phyloP scores from a whole-genome alignment of 352 stramenopile genomes.

The Pythium periplocum region DNA sequence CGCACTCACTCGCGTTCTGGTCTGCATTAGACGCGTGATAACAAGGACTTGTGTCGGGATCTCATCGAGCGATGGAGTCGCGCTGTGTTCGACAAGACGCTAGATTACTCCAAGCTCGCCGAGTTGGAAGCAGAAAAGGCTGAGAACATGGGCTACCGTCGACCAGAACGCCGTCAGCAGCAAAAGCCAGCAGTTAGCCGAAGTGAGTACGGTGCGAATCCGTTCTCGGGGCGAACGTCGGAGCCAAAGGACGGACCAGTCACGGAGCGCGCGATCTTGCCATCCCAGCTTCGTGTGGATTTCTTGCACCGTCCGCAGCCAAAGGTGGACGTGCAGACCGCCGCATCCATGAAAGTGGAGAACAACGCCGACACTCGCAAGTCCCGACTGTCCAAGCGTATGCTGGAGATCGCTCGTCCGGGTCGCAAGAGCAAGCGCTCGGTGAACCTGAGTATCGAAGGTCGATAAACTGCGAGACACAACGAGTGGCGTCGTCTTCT shows the following conservation, averaged over 20 bases:
- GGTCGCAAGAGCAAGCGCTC: conserved; percentile 75
- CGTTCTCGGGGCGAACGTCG: conserved; percentile 34
- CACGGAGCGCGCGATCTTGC: conserved; percentile 66
- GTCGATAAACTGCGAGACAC: conserved; percentile 40
- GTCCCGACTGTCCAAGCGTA: conserved; percentile 75
- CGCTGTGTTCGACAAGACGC: conserved; percentile 85
- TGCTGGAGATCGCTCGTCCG: conserved; percentile 80
- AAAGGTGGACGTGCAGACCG: conserved; percentile 69
- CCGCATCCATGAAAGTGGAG: conserved; percentile 58
- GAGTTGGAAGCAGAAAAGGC: conserved; percentile 84
- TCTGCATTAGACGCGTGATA: conserved; percentile 54
- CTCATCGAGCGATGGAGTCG: conserved; percentile 86
- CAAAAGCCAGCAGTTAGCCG: conserved; percentile 9
- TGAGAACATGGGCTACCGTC: conserved; percentile 68
- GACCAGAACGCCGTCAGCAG: conserved; percentile 27
- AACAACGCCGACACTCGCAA: conserved; percentile 58
- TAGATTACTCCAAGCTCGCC: conserved; percentile 82
- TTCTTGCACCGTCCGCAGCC: conserved; percentile 79
- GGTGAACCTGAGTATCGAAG: conserved; percentile 75
- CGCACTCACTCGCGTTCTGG: neutral
- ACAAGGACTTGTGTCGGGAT: conserved; percentile 83
- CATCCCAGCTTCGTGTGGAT: conserved; percentile 73
- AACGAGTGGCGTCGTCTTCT: neutral
- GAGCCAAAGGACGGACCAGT: conserved; percentile 25
- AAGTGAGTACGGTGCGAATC: conserved; percentile 31